Base-by-base conservation (phyloP, 768 basidiomycete genomes). In the Boletus pseudopeckii region DNA sequence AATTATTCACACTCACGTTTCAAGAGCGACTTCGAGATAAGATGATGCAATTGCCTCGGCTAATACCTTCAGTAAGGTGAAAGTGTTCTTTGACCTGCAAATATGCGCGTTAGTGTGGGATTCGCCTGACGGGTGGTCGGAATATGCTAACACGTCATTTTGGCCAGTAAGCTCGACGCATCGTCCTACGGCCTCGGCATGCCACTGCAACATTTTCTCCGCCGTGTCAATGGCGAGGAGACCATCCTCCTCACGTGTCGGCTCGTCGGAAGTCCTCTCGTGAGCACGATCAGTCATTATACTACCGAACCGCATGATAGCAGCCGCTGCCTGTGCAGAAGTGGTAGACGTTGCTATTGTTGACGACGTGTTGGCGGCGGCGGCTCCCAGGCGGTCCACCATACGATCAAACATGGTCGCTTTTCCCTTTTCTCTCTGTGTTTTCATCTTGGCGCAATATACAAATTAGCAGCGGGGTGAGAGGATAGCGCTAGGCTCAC, bases 161-260 rank as follows among this genome's bases (percentile, higher is more conserved):
- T 80, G 64, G 11, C 85, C 71, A 64, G 86, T 94, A 44, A 99
- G 75, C 71, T 98, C 97, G 11, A 95, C 90, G 59, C 92, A 95
- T 61, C 97, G 76, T 5, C 97, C 96, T 28, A 97, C 86, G 5
- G 94, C 92, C 68, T 99, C 97, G 2, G 97, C 96, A 70, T 99
- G 97, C 94, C 96, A 98, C 69, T 85, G 91, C 15, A 98, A 74
- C 85, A 98, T 94, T 62, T 80, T 86, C 74, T 96, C 93, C 2
- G 93, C 90, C 10, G 84, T 74, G 38, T 85, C 82, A 3, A 97
- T 72, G 43, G 75, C 85, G 34, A 98, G 72, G 32, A 83, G 61
- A 11, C 96, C 96, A 64, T 98, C 96, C 57, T 89, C 87, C 49
- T 92, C 89, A 38, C 78, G 79, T 7, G 84, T 63, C 17, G 83